Base-by-base conservation (phyloP, 345 rosid species). In the Pseudoturritis turrita region DNA sequence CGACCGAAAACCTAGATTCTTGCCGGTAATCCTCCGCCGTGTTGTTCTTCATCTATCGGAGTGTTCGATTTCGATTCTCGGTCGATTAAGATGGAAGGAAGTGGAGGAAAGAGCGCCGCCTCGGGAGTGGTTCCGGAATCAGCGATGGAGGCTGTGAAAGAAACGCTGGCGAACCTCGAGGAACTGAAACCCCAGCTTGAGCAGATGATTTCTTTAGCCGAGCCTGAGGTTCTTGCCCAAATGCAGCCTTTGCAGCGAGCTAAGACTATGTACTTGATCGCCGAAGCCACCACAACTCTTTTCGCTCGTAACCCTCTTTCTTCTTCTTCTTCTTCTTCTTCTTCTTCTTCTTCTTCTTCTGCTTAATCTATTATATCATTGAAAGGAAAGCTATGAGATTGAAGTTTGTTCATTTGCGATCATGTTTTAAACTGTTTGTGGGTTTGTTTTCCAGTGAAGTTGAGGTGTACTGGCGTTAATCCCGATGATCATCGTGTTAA, bases 401-500 rank as follows among this genome's bases (percentile, higher is more conserved):
- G 45, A 54, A 49, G 36, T 54, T 59, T 70, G 23, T 74, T 46
- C 13, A 12, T 44, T 23, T 57, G 23, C 4, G 22, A 62, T 49
- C 7, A 25, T 33, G 49, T 50, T 19, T 21, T 35, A 50, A 36
- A 11, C 31, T 41, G 15, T 46, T 45, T 72, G 56, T 15, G 39
- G 15, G 10, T 63, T 51, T 70, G 52, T 36, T 73, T 33, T 77
- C 6, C 81, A 92, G 99, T 96, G 90, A 86, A 83, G 80, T 66
- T 96, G 79, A 92, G 94, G 77, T 87, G 97, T 66, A 77, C 49
- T 41, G 99, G 99, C 4, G 79, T 84, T 54, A 75, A 88, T 71
- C 98, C 89, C 40, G 89, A 86, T 33, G 92, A 90, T 41, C 99
- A 92, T 84, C 94, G 86, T 37, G 82, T 89, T 1, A 90, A 92